Conservation (phyloP, 148 eudicot genomes). For the Rhododendron williamsianum region DNA sequence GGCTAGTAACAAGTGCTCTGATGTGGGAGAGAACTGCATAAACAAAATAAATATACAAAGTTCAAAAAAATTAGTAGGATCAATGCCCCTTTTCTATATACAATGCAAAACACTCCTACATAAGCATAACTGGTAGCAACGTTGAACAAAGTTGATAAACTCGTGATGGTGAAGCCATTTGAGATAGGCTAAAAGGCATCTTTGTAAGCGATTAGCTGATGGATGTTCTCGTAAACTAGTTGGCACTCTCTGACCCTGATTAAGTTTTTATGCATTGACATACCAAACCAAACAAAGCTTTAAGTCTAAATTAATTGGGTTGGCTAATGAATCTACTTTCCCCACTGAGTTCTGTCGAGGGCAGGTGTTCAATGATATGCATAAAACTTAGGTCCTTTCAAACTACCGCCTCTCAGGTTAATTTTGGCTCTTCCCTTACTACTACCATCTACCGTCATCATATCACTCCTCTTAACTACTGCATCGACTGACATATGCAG, state of each 20-base stretch:
- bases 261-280: background rate
- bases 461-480: background rate
- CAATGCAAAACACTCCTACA: background rate
- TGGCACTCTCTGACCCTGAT: background rate
- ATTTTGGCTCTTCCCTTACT: background rate
- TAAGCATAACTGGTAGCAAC: background rate
- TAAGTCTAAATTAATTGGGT: background rate
- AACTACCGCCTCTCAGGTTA: background rate
- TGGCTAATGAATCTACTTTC: background rate
- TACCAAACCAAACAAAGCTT: background rate
- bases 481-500: background rate
- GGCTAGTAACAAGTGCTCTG: slow-evolving; percentile 94
- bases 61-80: background rate
- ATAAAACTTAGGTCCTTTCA: background rate
- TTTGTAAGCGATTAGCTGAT: background rate
- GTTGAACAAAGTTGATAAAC: background rate
- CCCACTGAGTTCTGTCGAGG: background rate
- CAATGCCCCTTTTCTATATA: background rate
- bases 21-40: slow-evolving; percentile 97
- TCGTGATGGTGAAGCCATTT: background rate
- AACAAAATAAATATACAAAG: background rate
- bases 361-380: background rate
- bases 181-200: background rate
- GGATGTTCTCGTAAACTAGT: background rate
- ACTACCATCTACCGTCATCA: background rate